phyloP scores from a whole-genome alignment of 352 stramenopile genomes.

The Phytophthora sp. region DNA sequence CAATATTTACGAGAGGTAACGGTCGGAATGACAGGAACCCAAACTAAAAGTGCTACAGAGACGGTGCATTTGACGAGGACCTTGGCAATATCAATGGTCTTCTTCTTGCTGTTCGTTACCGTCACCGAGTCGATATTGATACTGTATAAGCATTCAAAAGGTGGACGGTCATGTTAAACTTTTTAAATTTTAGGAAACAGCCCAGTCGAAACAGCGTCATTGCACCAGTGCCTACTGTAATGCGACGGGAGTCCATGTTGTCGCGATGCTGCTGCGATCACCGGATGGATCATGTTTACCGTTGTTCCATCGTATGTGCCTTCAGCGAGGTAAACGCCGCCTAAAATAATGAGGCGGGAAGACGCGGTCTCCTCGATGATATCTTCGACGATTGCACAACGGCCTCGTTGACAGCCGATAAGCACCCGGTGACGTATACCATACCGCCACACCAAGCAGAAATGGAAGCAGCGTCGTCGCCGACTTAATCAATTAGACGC shows the following conservation, averaged over 20 bases:
- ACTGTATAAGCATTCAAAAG: too few species aligned
- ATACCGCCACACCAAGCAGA: not conserved
- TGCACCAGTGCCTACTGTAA: too few species aligned
- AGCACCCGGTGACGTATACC: too few species aligned
- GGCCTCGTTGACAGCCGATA: slow-evolving; percentile 1
- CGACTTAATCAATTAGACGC: slow-evolving; percentile 30
- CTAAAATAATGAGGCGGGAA: slow-evolving; percentile 3
- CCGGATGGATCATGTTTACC: slow-evolving; percentile 27
- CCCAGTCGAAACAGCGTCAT: too few species aligned
- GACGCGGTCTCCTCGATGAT: slow-evolving; percentile 9
- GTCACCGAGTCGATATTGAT: too few species aligned
- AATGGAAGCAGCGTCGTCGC: not conserved
- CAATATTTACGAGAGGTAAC: not conserved
- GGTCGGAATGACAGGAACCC: not conserved
- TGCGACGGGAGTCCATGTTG: slow-evolving; percentile 18
- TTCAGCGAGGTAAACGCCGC: slow-evolving; percentile 7
- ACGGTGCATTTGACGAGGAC: not conserved
- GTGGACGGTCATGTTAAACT: too few species aligned
- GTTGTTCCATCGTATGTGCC: not conserved
- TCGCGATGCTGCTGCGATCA: slow-evolving; percentile 28
- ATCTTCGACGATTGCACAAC: slow-evolving; percentile 31
- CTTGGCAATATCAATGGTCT: too few species aligned
- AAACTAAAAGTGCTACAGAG: not conserved
- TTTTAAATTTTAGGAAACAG: too few species aligned
- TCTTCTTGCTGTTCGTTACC: too few species aligned